Base-by-base conservation (phyloP, 2,329 filamentous ascomycete genomes). In the Diaporthe citrichinensis region DNA sequence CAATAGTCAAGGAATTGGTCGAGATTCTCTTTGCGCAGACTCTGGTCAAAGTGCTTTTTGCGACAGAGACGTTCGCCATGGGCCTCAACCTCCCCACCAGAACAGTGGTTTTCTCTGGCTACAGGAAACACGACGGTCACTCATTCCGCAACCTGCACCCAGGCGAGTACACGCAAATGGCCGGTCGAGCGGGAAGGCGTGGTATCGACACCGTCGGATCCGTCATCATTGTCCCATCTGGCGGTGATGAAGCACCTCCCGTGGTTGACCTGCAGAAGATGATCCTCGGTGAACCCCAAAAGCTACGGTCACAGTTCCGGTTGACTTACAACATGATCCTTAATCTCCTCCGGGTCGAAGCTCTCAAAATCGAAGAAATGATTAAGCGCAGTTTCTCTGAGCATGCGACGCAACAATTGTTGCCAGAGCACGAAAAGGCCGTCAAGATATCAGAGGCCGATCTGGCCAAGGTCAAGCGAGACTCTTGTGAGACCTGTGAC, bases 251-350 rank as follows among this genome's bases (percentile, higher is more conserved):
- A 85, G 95, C 96, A 25, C 97, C 97, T 3, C 94, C 96, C 3
- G 95, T 95, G 68, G 91, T 90, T 46, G 92, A 96, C 74, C 87
- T 99, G 73, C 91, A 95, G 75, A 94, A 95, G 81, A 98, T 99
- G 95, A 98, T 99, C 78, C 89, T 98, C 5, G 97, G 97, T 72
- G 94, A 98, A 80, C 96, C 97, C 44, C 98, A 95, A 36, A 98
- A 98, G 85, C 90, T 99, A 67, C 92, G 95, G 62, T 98, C 96
- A 9, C 97, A 99, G 82, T 99, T 99, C 88, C 92, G 97, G 76
- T 88, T 99, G 65, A 99, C 97, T 0, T 99, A 99, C 88, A 99
- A 98, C 85, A 99, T 99, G 97, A 99, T 99, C 76, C 87, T 99
- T 41, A 99, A 98, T 81, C 88, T 99, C 44, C 88, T 99, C 67